These are phyloP conservation scores for Tilletia setariae DNA, from an alignment of 1,284 basidiomycete species.

Conservation along the genomic window DNA sequence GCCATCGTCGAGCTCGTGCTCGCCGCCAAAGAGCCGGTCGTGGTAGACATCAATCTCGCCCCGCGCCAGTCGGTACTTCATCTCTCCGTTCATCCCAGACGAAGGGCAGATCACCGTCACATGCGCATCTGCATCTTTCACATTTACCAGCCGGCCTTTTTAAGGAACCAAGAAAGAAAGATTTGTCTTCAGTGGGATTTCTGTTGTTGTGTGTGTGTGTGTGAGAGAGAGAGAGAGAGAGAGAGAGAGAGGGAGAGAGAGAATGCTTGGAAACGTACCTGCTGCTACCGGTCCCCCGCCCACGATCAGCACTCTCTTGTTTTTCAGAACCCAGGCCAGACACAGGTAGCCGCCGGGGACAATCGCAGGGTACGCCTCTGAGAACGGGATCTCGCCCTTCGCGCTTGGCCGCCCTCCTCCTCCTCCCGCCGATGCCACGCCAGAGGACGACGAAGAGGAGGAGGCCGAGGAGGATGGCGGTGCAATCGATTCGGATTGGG, in stretches of 20 bases:
- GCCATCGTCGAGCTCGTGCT: slow-evolving; percentile 24
- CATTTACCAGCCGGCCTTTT: slow-evolving; percentile 47
- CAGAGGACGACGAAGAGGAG: too few relatives aligned
- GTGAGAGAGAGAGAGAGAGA: too few relatives aligned
- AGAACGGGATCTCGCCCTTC: too few relatives aligned
- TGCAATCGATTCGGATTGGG: too few relatives aligned
- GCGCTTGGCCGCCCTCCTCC: too few relatives aligned
- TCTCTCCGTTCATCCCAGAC: slow-evolving; percentile 46
- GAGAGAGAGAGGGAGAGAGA: too few relatives aligned
- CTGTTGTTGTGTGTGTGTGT: neutral
- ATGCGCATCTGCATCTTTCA: slow-evolving; percentile 49
- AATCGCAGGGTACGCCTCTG: slow-evolving; percentile 38
- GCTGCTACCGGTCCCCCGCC: slow-evolving; percentile 85
- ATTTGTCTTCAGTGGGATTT: neutral
- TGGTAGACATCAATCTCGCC: slow-evolving; percentile 30
- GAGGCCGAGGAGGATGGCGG: too few relatives aligned
- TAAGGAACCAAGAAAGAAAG: neutral
- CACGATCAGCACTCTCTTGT: slow-evolving; percentile 75
- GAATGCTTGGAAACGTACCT: slow-evolving; percentile 53
- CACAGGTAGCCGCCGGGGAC: slow-evolving; percentile 68
- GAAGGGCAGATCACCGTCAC: slow-evolving; percentile 49
- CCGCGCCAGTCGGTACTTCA: slow-evolving; percentile 39
- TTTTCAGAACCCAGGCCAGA: slow-evolving; percentile 80
- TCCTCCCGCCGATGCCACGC: too few relatives aligned
- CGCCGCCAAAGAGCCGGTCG: slow-evolving; percentile 52